Evolutionary conservation across 2,329 filamentous ascomycete species (phyloP).

Genomic region (Epichloe typhina): DNA sequence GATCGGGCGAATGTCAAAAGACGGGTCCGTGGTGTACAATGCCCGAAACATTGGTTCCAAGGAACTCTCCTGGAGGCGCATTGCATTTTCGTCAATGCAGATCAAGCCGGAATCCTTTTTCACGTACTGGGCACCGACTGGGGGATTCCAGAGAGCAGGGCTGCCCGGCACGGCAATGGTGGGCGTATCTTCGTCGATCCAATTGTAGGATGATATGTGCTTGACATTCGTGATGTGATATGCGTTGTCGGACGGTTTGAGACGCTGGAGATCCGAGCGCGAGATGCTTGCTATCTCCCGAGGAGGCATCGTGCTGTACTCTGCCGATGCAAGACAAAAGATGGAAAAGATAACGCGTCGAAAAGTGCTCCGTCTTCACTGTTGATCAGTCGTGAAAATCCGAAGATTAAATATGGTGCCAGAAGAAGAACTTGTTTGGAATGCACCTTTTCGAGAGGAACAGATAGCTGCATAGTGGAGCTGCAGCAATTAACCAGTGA

Average conservation of each 20-base stretch:
- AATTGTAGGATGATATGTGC: constrained; percentile 36
- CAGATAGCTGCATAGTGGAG: not conserved
- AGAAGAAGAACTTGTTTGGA: not conserved
- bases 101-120: constrained; percentile 25
- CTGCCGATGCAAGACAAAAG: too few relatives aligned
- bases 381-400: not conserved
- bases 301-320: not conserved
- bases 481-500: not conserved
- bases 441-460: not conserved
- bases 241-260: not conserved
- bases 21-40: constrained; percentile 23
- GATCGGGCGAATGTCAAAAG: constrained; percentile 22
- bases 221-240: constrained; percentile 22
- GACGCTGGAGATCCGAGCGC: not conserved
- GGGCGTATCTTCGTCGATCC: constrained; percentile 26
- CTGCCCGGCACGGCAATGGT: constrained; percentile 32
- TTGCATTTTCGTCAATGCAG: constrained; percentile 33
- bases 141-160: constrained; percentile 22
- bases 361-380: too few relatives aligned
- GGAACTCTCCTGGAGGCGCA: constrained; percentile 27
- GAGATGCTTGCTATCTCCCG: not conserved
- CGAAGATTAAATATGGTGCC: not conserved
- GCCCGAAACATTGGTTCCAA: constrained; percentile 34
- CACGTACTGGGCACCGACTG: constrained; percentile 12
- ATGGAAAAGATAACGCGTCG: too few relatives aligned